Base-by-base conservation (phyloP, 208 protist genomes). In the Trypanosoma rangeli region DNA sequence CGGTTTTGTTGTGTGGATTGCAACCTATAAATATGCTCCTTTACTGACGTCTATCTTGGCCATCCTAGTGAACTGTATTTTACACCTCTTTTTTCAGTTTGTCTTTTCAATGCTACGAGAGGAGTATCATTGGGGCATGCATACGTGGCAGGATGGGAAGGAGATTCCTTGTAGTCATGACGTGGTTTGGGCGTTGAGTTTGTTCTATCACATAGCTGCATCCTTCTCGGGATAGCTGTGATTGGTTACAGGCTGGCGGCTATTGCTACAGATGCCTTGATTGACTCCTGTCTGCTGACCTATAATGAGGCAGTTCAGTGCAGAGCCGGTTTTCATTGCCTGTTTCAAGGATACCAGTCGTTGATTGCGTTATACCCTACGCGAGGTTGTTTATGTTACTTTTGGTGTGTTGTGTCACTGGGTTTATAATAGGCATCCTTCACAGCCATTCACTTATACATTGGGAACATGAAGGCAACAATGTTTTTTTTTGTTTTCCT, bases 241-340 rank as follows among this genome's bases (percentile, higher is more conserved):
- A 31, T 76, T n/a, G 71, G 71, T n/a, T 76, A 76, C 42, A 70
- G 71, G 49, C 28, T 76, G 22, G 55, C 71, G 64, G 56, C 16
- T 50, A 31, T 52, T 35, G 71, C 48, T 3, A 68, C 64, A 29
- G 71, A 71, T 64, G 62, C 63, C 22, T 35, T 64, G 22, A 61
- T 76, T 53, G 71, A 71, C 33, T 71, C 63, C 42, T 76, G 70
- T 58, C 50, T 70, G 22, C 50, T 67, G 20, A 42, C 28, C 1
- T 64, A 76, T 55, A 64, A 76, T 57, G 63, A 68, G 10, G 28
- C 42, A 13, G 54, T 62, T 4, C 37, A 61, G 37, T 76, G 61
- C 33, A 66, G 4, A n/a, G 62, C 50, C 48, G 63, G 54, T 18
- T 76, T 76, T 33, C 20, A 70, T 49, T 15, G 49, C 44, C 29